Conservation (phyloP, 2,329 filamentous ascomycete species). For the Colletotrichum liriopes region DNA sequence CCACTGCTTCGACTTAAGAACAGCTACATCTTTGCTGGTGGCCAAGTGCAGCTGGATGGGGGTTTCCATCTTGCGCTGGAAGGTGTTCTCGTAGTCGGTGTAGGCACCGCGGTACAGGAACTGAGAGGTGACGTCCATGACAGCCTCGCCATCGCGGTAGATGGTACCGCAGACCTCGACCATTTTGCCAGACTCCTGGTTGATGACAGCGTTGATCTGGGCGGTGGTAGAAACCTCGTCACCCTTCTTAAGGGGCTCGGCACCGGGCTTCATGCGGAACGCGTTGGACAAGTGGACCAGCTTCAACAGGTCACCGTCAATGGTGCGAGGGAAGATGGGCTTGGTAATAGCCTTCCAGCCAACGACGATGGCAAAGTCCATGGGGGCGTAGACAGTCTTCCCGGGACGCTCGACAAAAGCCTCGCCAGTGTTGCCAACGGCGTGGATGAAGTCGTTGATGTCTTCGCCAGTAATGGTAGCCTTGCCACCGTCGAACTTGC, state of each 20-base stretch:
- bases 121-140: slow-evolving; percentile 99
- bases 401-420: slow-evolving; percentile 96
- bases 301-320: slow-evolving; percentile 96
- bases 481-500: slow-evolving; percentile 90
- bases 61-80: slow-evolving; percentile 96
- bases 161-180: slow-evolving; percentile 99
- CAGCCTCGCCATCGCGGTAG: slow-evolving; percentile 82
- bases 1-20: slow-evolving; percentile 98
- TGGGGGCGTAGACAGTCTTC: slow-evolving; percentile 94
- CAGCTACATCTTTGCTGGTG: slow-evolving; percentile 91
- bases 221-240: slow-evolving; percentile 94
- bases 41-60: slow-evolving; percentile 93
- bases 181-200: slow-evolving; percentile 99
- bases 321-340: slow-evolving; percentile 96
- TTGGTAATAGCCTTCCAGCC: slow-evolving; percentile 99
- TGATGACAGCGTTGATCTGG: slow-evolving; percentile 97
- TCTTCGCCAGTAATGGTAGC: slow-evolving; percentile 90
- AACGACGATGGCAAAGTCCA: slow-evolving; percentile 99
- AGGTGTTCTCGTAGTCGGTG: slow-evolving; percentile 96
- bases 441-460: slow-evolving; percentile 99
- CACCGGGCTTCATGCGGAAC: slow-evolving; percentile 98
- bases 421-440: slow-evolving; percentile 97
- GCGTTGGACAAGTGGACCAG: slow-evolving; percentile 97
- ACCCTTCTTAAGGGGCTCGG: slow-evolving; percentile 94
- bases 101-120: slow-evolving; percentile 97